Evolutionary conservation across 805 yeast genomes (phyloP), one percentile per base, ranked within the genome.

Genomic region (Ogataea zsoltii): DNA sequence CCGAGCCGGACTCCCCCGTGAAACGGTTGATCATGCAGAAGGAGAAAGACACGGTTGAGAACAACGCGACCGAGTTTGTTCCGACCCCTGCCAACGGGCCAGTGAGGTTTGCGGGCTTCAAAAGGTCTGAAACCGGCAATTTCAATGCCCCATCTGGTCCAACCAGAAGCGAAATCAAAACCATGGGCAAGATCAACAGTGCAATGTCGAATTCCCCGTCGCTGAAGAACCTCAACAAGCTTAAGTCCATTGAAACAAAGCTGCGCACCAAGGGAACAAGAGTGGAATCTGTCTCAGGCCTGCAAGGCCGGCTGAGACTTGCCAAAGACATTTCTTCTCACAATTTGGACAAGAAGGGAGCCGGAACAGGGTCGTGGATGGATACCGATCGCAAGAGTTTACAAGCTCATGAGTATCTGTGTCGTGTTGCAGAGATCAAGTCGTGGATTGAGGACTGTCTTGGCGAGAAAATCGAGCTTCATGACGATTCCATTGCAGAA

Each of bases 361-460:
- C 36, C 11, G 37, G 23, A 19, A 15, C 46, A 4, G 48, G 48
- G 7, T 42, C 53, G 2, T 58, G 63, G 63, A 53, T 65, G 51
- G 68, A 65, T 42, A 43, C 52, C 2, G 65, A 64, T 37, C 52
- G 66, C 31, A 58, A 59, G 36, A 49, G 54, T 11, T 15, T 57
- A 3, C 61, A 60, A 38, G 55, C 62, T 1, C 72, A 74, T 50
- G 80, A 77, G 48, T 79, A 76, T 55, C 66, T 79, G 32, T 79
- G 82, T 53, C 70, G 83, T 33, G 70, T 79, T 34, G 65, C 68
- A 40, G 80, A 80, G 47, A 71, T 76, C 29, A 77, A 74, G 46
- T 54, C 54, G 12, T 79, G 84, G 84, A 65, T 79, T 13, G 76
- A 75, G 55, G 48, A 51, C 1, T 54, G 62, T 15, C 42, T 66